Conservation (phyloP, 2,329 filamentous ascomycete genomes). For the Paecilomyces sp. region DNA sequence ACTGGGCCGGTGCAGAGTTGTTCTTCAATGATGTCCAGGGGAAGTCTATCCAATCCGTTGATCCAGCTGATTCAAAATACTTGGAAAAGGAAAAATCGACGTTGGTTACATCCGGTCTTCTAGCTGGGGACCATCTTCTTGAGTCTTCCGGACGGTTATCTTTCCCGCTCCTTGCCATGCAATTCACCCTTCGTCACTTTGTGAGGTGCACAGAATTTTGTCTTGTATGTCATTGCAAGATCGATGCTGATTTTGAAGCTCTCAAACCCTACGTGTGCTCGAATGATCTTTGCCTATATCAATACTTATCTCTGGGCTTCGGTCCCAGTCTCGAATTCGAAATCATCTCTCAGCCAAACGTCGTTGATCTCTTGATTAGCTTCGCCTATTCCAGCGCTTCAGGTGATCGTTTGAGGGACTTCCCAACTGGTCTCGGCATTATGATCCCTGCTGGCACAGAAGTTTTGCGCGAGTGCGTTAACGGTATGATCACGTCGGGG, state of each 20-base stretch:
- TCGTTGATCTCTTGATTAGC: conserved; percentile 76
- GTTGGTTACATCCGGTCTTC: conserved; percentile 30
- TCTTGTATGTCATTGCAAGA: conserved; percentile 69
- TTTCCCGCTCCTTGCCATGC: conserved; percentile 56
- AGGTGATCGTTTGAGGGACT: conserved; percentile 38
- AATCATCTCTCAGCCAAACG: conserved; percentile 67
- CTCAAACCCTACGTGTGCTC: conserved; percentile 64
- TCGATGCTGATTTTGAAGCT: conserved; percentile 53
- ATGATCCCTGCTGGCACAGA: conserved; percentile 36
- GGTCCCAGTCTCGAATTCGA: conserved; percentile 82
- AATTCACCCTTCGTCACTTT: conserved; percentile 71
- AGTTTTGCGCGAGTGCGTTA: conserved; percentile 2
- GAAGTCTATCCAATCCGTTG: conserved; percentile 10
- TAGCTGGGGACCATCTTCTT: conserved; percentile 46
- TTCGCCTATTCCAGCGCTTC: conserved; percentile 64
- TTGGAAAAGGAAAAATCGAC: conserved; percentile 15
- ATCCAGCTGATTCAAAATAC: conserved; percentile 11
- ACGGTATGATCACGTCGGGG: conserved; percentile 1
- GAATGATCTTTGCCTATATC: conserved; percentile 69
- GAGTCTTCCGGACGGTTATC: conserved; percentile 35
- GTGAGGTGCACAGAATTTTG: conserved; percentile 80
- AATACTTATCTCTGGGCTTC: conserved; percentile 81
- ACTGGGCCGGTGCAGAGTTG: conserved; percentile 63
- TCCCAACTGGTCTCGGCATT: conserved; percentile 52
- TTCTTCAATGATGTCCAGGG: conserved; percentile 46